Conservation (phyloP, 1,284 basidiomycete species). For the Xanthoconium separans region DNA sequence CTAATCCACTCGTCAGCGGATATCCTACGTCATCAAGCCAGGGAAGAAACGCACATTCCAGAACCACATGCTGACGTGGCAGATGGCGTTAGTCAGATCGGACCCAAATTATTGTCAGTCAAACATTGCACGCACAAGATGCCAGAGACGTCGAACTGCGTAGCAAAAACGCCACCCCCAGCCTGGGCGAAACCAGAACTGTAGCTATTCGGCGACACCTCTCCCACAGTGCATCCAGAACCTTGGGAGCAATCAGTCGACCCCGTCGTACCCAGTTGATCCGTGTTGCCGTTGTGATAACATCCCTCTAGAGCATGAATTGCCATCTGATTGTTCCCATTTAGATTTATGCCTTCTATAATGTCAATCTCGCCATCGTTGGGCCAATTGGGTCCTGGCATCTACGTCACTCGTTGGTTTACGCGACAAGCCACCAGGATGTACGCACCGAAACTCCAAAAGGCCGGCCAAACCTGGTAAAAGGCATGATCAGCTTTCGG, state of each 20-base stretch:
- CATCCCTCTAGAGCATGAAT: constrained; percentile 52
- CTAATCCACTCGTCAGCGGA: constrained; percentile 28
- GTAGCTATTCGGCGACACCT: constrained; percentile 59
- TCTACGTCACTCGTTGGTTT: constrained; percentile 1
- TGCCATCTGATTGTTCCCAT: constrained; percentile 58
- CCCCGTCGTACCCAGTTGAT: constrained; percentile 36
- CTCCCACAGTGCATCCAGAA: constrained; percentile 63
- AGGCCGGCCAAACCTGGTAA: constrained; percentile 49
- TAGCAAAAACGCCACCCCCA: constrained; percentile 74
- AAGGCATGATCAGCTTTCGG: not conserved
- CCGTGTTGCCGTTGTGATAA: constrained; percentile 30
- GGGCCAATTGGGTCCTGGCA: constrained; percentile 40
- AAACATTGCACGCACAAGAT: constrained; percentile 50
- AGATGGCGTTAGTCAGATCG: constrained; percentile 1
- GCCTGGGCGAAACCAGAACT: constrained; percentile 56
- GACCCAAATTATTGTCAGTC: not conserved
- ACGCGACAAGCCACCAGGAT: not conserved
- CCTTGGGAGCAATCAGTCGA: constrained; percentile 48
- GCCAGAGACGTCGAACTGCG: constrained; percentile 62
- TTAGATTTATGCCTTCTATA: constrained; percentile 55
- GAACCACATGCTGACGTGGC: constrained; percentile 63
- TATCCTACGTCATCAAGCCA: not conserved
- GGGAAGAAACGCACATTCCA: constrained; percentile 56
- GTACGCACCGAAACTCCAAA: constrained; percentile 43
- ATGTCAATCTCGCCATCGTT: constrained; percentile 52